phyloP scores from a whole-genome alignment of 2,329 filamentous ascomycete species.

The Pleoardoris graminearum region DNA sequence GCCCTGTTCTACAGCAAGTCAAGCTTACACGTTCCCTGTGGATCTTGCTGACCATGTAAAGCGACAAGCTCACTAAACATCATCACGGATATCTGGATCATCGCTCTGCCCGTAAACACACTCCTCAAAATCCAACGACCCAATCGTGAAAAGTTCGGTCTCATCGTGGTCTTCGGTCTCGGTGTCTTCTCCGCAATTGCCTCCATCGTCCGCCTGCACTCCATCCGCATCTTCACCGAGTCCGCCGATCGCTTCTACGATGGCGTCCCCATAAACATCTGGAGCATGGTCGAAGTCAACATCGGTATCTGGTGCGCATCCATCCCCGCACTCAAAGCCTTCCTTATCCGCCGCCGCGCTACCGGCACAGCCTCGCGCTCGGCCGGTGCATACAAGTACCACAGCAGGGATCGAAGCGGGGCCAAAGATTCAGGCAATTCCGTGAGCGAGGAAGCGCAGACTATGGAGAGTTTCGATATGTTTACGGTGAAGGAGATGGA shows the following conservation, averaged over 20 bases:
- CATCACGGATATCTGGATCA: slow-evolving; percentile 81
- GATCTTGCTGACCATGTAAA: neutral
- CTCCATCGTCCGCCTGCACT: slow-evolving; percentile 66
- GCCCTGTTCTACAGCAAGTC: slow-evolving; percentile 39
- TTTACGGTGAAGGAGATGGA: neutral
- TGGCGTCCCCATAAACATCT: slow-evolving; percentile 83
- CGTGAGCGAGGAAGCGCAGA: neutral
- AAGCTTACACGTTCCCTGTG: neutral
- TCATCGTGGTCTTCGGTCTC: slow-evolving; percentile 80
- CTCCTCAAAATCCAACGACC: slow-evolving; percentile 82
- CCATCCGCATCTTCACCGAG: slow-evolving; percentile 45
- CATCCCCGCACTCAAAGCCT: slow-evolving; percentile 82
- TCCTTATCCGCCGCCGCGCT: slow-evolving; percentile 44
- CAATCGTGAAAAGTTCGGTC: slow-evolving; percentile 78
- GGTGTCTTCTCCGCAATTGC: slow-evolving; percentile 87
- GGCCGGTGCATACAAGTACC: slow-evolving; percentile 23
- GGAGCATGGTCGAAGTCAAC: slow-evolving; percentile 89
- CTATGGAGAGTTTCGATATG: slow-evolving; percentile 4
- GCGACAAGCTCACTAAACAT: slow-evolving; percentile 74
- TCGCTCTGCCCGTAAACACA: slow-evolving; percentile 82
- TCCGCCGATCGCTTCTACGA: slow-evolving; percentile 64
- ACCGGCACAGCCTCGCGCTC: slow-evolving; percentile 7
- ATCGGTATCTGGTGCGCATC: slow-evolving; percentile 86
- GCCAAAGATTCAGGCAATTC: slow-evolving; percentile 6
- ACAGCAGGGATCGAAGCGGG: slow-evolving; percentile 26